Evolutionary conservation across 2,329 filamentous ascomycete species (phyloP).

Genomic region (Aureobasidium sp.): DNA sequence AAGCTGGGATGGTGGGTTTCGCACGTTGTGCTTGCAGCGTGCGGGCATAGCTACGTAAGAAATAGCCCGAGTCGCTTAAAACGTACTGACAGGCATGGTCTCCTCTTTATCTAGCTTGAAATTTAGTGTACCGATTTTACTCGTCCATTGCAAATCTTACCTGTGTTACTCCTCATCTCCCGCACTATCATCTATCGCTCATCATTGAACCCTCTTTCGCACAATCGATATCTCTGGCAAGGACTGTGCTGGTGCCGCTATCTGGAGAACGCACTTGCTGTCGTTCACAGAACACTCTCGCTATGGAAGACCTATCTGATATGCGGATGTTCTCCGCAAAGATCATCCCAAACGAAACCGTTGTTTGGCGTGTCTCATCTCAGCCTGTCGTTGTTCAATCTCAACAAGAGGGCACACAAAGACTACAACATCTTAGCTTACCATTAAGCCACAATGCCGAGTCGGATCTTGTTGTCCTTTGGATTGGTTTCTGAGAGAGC

Average conservation of each 20-base stretch:
- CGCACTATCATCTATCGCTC: background rate
- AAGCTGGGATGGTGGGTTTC: constrained; percentile 13
- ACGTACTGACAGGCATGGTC: background rate
- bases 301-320: background rate
- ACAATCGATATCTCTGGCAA: background rate
- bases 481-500: background rate
- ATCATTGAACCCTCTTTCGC: background rate
- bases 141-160: background rate
- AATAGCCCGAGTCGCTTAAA: background rate
- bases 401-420: background rate
- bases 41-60: constrained; percentile 1
- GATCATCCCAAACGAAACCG: background rate
- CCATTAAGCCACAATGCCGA: background rate
- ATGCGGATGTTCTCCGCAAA: background rate
- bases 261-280: background rate
- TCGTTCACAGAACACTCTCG: background rate
- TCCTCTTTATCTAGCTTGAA: background rate
- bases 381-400: constrained; percentile 8
- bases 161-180: background rate
- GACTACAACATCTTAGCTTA: background rate
- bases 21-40: constrained; percentile 3
- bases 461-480: background rate
- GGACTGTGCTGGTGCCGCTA: background rate
- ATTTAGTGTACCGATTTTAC: background rate
- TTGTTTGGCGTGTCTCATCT: constrained; percentile 1